phyloP scores from a whole-genome alignment of 2,329 filamentous ascomycete genomes.

The Hypomyces perniciosus region DNA sequence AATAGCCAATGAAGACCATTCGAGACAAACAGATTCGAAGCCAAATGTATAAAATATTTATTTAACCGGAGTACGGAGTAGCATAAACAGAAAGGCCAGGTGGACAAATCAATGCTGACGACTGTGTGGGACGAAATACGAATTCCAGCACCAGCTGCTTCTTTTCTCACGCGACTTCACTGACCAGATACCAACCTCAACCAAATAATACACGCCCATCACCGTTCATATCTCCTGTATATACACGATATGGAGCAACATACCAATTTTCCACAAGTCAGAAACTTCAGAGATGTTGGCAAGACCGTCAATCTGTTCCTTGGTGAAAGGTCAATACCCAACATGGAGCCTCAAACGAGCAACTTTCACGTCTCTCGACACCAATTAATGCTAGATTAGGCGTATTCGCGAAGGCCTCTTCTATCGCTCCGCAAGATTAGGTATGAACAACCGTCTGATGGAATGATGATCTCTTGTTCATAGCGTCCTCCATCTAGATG shows the following conservation, averaged over 20 bases:
- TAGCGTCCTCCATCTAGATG: constrained; percentile 42
- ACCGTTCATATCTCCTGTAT: too few relatives aligned
- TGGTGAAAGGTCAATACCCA: constrained; percentile 41
- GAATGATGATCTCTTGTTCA: neutral
- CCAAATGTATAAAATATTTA: too few relatives aligned
- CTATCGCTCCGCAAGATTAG: constrained; percentile 62
- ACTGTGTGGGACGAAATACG: too few relatives aligned
- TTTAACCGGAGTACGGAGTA: too few relatives aligned
- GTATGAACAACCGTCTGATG: constrained; percentile 25
- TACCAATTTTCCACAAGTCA: constrained; percentile 32
- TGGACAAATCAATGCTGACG: too few relatives aligned
- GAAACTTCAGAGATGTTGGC: constrained; percentile 76
- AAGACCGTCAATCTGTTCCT: constrained; percentile 56
- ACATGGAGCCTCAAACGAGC: neutral
- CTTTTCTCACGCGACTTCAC: too few relatives aligned
- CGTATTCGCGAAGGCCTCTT: constrained; percentile 56
- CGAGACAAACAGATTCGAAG: too few relatives aligned
- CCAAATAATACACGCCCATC: too few relatives aligned
- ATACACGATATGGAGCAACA: constrained; percentile 5
- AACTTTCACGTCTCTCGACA: neutral
- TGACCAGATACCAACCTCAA: too few relatives aligned
- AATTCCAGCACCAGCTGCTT: too few relatives aligned
- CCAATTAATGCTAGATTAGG: constrained; percentile 23
- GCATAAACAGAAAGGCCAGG: too few relatives aligned
- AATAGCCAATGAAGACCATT: too few relatives aligned